Conservation (phyloP, 225 moss, liverwort and hornwort genomes). For the Asterella californica region DNA sequence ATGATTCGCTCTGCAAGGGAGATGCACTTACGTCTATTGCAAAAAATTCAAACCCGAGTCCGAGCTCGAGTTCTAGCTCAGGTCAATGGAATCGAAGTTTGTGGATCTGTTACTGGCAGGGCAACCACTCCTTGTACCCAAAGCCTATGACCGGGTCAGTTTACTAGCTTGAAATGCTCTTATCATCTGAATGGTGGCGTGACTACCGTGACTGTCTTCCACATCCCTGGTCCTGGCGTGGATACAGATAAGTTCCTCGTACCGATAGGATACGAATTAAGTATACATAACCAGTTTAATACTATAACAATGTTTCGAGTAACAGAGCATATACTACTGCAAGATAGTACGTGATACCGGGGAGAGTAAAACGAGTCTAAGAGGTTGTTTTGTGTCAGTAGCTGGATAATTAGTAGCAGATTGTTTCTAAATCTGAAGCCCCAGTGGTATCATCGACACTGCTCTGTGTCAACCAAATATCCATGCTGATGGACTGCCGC, state of each 20-base stretch:
- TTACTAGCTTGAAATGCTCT: not conserved
- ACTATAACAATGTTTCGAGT: not conserved
- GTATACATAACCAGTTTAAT: constrained; percentile 13
- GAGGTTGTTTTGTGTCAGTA: no score
- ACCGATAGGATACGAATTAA: constrained; percentile 25
- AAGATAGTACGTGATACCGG: no score
- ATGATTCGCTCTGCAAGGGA: constrained; percentile 21
- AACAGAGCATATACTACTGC: not conserved
- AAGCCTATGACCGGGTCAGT: constrained; percentile 29
- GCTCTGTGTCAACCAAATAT: no score
- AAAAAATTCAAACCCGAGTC: constrained; percentile 39
- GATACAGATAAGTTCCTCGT: constrained; percentile 41
- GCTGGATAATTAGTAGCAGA: no score
- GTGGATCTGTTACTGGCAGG: constrained; percentile 37
- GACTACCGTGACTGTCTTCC: constrained; percentile 13
- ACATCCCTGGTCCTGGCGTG: constrained; percentile 31
- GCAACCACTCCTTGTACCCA: constrained; percentile 35
- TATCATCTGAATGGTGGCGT: no score
- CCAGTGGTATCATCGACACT: no score
- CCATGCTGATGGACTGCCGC: no score
- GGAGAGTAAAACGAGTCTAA: no score
- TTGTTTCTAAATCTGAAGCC: no score
- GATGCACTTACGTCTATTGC: constrained; percentile 47
- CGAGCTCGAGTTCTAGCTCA: constrained; percentile 38
- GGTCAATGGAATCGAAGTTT: constrained; percentile 31